Conservation (phyloP, 371 early-diverging fungal species). For the Cokeromyces recurvatus region DNA sequence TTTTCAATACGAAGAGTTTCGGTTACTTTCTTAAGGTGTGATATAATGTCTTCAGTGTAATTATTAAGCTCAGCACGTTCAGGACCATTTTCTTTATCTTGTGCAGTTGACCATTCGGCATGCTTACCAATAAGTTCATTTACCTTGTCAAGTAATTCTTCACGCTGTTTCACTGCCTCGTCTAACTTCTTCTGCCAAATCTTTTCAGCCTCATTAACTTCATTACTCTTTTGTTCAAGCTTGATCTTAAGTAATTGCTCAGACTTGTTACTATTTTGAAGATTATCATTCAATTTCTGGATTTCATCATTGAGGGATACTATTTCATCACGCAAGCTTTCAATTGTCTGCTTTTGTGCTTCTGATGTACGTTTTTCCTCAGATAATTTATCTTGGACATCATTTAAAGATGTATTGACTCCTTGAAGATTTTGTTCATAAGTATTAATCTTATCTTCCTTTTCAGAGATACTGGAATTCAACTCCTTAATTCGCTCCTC, state of each 20-base stretch:
- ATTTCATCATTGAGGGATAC: slow-evolving; percentile 6
- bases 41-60: background rate
- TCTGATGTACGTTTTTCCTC: slow-evolving; percentile 1
- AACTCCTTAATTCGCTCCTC: slow-evolving; percentile 9
- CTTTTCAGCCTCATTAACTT: slow-evolving; percentile 1
- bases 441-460: slow-evolving; percentile 3
- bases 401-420: slow-evolving; percentile 18
- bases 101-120: slow-evolving; percentile 3
- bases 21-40: slow-evolving; percentile 3
- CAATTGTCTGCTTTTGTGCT: slow-evolving; percentile 6
- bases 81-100: slow-evolving; percentile 1
- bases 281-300: slow-evolving; percentile 1
- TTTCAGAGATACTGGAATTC: background rate
- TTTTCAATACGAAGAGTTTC: slow-evolving; percentile 5
- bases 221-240: background rate
- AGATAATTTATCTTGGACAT: slow-evolving; percentile 16
- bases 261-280: background rate
- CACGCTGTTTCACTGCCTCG: slow-evolving; percentile 1
- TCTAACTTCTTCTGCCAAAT: slow-evolving; percentile 2
- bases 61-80: slow-evolving; percentile 1
- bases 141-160: background rate
- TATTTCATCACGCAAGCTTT: slow-evolving; percentile 4
- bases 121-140: slow-evolving; percentile 2
- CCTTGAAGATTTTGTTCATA: slow-evolving; percentile 13
- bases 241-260: background rate